These are phyloP conservation scores for Globisporangium nodosum DNA, from an alignment of 352 stramenopile species.

Conservation along the genomic window DNA sequence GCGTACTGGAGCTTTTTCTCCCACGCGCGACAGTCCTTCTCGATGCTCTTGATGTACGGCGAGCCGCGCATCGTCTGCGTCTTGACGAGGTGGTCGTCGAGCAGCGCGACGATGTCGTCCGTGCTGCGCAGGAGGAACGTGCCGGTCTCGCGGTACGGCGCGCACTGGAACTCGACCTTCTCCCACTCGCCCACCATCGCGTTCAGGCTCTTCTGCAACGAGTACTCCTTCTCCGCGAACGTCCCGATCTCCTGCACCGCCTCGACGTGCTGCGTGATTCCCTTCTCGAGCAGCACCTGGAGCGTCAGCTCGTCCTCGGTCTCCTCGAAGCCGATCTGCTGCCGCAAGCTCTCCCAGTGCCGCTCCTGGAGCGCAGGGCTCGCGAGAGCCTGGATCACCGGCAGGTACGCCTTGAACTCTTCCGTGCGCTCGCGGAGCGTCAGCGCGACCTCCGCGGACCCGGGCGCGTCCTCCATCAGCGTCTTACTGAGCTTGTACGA, in stretches of 20 bases:
- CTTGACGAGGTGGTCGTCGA: slow-evolving; percentile 94
- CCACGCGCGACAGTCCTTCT: slow-evolving; percentile 88
- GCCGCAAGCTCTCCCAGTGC: slow-evolving; percentile 89
- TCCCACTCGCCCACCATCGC: slow-evolving; percentile 94
- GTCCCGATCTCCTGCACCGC: slow-evolving; percentile 87
- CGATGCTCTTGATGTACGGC: slow-evolving; percentile 93
- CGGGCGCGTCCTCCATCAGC: slow-evolving; percentile 84
- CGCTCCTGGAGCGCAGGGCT: slow-evolving; percentile 89
- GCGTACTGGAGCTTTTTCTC: slow-evolving; percentile 87
- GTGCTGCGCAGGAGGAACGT: slow-evolving; percentile 86
- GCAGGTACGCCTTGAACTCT: slow-evolving; percentile 90
- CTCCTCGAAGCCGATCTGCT: slow-evolving; percentile 88
- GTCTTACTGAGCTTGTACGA: slow-evolving; percentile 90
- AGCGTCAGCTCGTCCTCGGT: slow-evolving; percentile 84
- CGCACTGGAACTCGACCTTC: slow-evolving; percentile 90
- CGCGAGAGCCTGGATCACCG: slow-evolving; percentile 90
- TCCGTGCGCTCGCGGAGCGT: slow-evolving; percentile 89
- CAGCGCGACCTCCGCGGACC: slow-evolving; percentile 82
- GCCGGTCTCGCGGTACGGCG: slow-evolving; percentile 90
- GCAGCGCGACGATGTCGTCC: slow-evolving; percentile 89
- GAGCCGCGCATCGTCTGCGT: slow-evolving; percentile 94
- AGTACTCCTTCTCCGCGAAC: slow-evolving; percentile 94
- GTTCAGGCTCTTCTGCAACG: slow-evolving; percentile 90
- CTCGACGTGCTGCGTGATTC: slow-evolving; percentile 86
- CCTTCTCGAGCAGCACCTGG: slow-evolving; percentile 71